Evolutionary conservation across 2,329 filamentous ascomycete genomes (phyloP), one percentile per base, ranked within the genome.

Genomic region (Fusarium continuum): DNA sequence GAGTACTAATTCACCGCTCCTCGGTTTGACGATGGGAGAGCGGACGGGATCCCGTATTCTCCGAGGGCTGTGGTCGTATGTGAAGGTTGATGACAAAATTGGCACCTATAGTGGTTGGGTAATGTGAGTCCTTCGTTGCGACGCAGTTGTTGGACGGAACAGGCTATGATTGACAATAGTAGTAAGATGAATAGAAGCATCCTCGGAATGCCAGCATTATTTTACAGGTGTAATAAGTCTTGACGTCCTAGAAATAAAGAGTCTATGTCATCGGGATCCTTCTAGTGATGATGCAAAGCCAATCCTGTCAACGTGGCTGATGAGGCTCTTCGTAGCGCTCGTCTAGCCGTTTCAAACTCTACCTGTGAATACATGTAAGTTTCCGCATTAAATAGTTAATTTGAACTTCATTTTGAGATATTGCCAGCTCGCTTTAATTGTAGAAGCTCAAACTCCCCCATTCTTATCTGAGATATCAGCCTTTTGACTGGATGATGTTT

Each of bases 1-100:
- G 36, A 55, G 35, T 40, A 40, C 53, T 56, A 56, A 48, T 57
- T 40, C 54, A 40, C 40, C 54, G 51, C 51, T 57, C 16, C 23
- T 48, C 19, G 43, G 41, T 41, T 57, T 57, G 51, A 56, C 55
- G 20, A 38, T 49, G 35, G 41, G 55, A 57, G 55, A 57, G 55
- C 55, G n/a, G 55, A 59, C 55, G 55, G 46, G 56, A 60, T 59
- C 46, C 55, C 16, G 46, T 60, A 60, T 54, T 60, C 6, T 60
- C 56, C 35, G 13, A 53, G 25, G 25, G 46, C 55, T 60, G 10
- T 60, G 54, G 55, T 60, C 46, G 56, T 60, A 60, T 60, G 55
- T 59, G 55, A n/a, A 1, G 2, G 2, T 20, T 2, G 5, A 2
- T 1, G 5, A 20, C 9, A n/a, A n/a, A 8, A 34, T 4, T 22